A percentile compares a stretch with the other conserved stretches of the same genome.
Evolutionary conservation across 2,329 filamentous ascomycete species (phyloP).

Genomic region (Elsinoe batatas): DNA sequence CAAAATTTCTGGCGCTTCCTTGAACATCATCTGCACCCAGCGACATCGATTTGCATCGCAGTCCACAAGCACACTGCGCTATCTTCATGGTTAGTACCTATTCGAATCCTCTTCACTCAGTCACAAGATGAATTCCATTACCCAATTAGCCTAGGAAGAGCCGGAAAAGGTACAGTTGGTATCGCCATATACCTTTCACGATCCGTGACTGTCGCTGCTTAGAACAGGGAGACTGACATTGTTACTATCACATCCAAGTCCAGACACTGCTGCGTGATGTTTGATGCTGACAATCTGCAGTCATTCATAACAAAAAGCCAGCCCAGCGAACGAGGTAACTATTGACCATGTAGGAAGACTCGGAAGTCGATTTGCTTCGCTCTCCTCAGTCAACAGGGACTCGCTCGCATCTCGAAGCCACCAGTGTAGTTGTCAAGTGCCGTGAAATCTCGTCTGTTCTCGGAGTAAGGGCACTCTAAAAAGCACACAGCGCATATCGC

Average conservation of each 20-base stretch:
- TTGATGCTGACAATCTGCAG: background rate
- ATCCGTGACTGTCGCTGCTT: slow-evolving; percentile 37
- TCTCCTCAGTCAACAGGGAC: too few relatives aligned
- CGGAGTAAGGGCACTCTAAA: too few relatives aligned
- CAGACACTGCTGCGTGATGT: background rate
- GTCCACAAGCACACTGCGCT: background rate
- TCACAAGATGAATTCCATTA: slow-evolving; percentile 28
- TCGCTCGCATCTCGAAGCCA: too few relatives aligned
- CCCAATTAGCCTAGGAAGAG: slow-evolving; percentile 39
- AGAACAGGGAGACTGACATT: slow-evolving; percentile 37
- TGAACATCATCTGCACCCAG: background rate
- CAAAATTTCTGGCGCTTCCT: slow-evolving; percentile 14
- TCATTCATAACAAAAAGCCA: background rate
- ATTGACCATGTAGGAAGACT: background rate
- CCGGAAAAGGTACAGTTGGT: slow-evolving; percentile 43
- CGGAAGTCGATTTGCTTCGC: too few relatives aligned
- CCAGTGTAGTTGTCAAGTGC: too few relatives aligned
- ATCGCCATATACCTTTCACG: slow-evolving; percentile 37
- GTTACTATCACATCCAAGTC: background rate
- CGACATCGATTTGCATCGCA: background rate
- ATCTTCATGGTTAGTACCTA: background rate
- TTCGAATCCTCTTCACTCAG: slow-evolving; percentile 3
- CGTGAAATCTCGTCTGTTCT: too few relatives aligned
- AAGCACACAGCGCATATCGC: too few relatives aligned
- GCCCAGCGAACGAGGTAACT: background rate